phyloP scores from a whole-genome alignment of 768 basidiomycete species.

The Kwoniella sp. region DNA sequence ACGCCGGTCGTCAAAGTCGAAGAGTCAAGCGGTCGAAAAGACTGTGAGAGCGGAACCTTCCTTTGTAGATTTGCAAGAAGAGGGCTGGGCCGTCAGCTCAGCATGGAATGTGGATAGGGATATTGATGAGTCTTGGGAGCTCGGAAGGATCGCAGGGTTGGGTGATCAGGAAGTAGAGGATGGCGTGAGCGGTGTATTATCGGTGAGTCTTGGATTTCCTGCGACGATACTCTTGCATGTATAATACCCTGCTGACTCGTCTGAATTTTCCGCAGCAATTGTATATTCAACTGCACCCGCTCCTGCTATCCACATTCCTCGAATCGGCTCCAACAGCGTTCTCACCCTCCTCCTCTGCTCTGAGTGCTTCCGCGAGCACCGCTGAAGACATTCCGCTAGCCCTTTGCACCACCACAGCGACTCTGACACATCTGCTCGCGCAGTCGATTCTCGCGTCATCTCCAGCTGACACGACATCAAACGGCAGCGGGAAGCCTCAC shows the following conservation, averaged over 20 bases:
- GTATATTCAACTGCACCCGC: constrained; percentile 73
- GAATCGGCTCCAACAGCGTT: constrained; percentile 84
- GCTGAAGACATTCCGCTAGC: constrained; percentile 38
- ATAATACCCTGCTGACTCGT: constrained; percentile 4
- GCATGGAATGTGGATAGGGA: constrained; percentile 20
- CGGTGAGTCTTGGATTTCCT: constrained; percentile 34
- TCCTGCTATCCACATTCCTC: constrained; percentile 78
- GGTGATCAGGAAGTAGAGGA: constrained; percentile 21
- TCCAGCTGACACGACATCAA: background rate
- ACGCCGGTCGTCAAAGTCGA: background rate
- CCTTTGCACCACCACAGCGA: constrained; percentile 45
- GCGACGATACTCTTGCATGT: background rate
- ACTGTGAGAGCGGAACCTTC: constrained; percentile 17
- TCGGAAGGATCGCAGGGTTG: constrained; percentile 32
- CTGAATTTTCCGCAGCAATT: constrained; percentile 57
- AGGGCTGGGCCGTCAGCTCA: constrained; percentile 25
- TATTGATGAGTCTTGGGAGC: constrained; percentile 29
- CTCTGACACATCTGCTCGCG: constrained; percentile 43
- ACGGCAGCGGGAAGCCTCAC: background rate
- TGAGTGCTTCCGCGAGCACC: constrained; percentile 7
- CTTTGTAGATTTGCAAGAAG: constrained; percentile 14
- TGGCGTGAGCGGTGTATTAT: constrained; percentile 28
- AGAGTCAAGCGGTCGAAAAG: constrained; percentile 16
- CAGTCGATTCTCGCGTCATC: constrained; percentile 26
- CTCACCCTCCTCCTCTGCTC: constrained; percentile 60